A percentile compares a stretch with the other conserved stretches of the same genome.
These are phyloP conservation scores for Ricinus communis DNA, from an alignment of 345 rosid species.

Conservation along the genomic window DNA sequence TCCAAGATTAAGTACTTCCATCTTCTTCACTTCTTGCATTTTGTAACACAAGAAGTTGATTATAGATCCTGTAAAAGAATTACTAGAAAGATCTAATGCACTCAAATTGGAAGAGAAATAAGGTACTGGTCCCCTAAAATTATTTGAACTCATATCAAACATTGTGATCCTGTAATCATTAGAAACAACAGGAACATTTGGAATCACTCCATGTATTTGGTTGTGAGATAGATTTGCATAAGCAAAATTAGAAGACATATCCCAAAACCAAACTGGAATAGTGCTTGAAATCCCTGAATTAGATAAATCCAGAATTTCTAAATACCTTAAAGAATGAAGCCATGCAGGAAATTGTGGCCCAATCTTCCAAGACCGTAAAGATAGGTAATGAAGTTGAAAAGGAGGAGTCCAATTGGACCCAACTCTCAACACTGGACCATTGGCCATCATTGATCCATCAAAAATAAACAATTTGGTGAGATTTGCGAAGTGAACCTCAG, in stretches of 20 bases:
- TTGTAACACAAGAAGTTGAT: background rate
- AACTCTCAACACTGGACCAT: background rate
- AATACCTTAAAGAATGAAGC: background rate
- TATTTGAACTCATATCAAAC: background rate
- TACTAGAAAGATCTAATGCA: background rate
- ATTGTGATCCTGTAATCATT: accelerated
- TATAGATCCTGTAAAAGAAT: background rate
- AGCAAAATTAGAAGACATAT: background rate
- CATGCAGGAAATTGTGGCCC: background rate
- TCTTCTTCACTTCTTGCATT: background rate
- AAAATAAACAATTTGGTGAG: conserved; percentile 13
- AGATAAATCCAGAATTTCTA: background rate
- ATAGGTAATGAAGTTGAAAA: background rate
- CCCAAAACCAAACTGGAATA: background rate
- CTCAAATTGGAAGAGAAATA: background rate
- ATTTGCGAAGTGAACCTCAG: conserved; percentile 26
- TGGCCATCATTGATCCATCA: background rate
- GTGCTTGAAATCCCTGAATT: conserved; percentile 1
- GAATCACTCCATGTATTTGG: background rate
- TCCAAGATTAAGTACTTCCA: background rate
- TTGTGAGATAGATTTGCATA: background rate
- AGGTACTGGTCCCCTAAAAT: background rate
- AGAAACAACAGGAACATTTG: background rate
- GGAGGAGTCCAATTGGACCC: background rate
- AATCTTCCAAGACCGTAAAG: background rate